Evolutionary conservation across 2,329 filamentous ascomycete genomes (phyloP).

Genomic region (Davidsoniella neocaledoniae): DNA sequence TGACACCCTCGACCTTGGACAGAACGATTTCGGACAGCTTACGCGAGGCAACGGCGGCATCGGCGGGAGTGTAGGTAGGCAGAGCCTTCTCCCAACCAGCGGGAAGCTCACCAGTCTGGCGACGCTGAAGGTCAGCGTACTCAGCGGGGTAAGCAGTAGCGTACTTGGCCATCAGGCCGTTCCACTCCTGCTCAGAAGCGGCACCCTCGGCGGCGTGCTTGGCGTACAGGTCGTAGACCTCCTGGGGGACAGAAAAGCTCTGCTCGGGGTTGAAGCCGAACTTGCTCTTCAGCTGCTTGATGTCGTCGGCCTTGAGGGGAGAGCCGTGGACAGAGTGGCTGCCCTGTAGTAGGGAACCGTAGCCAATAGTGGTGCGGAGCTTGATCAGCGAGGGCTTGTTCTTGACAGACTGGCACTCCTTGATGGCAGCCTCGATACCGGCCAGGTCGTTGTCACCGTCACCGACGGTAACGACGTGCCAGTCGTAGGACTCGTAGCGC

Average conservation of each 20-base stretch:
- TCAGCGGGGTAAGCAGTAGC: constrained; percentile 58
- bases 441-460: constrained; percentile 82
- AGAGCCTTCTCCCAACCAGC: constrained; percentile 93
- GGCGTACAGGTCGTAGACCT: constrained; percentile 83
- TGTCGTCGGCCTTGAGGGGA: constrained; percentile 86
- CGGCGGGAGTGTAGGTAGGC: constrained; percentile 74
- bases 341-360: constrained; percentile 80
- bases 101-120: constrained; percentile 67
- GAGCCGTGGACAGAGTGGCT: constrained; percentile 94
- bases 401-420: constrained; percentile 69
- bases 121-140: constrained; percentile 64
- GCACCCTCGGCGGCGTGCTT: constrained; percentile 76
- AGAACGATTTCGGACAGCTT: constrained; percentile 95
- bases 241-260: constrained; percentile 81
- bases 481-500: constrained; percentile 94
- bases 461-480: constrained; percentile 72
- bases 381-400: constrained; percentile 97
- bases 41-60: constrained; percentile 74
- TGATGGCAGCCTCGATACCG: constrained; percentile 75
- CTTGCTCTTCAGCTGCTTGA: constrained; percentile 81
- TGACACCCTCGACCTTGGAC: constrained; percentile 61
- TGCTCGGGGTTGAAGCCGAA: constrained; percentile 94
- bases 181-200: constrained; percentile 86
- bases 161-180: constrained; percentile 82
- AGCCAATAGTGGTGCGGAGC: constrained; percentile 93